These are phyloP conservation scores for Cytidiella melzeri DNA, from an alignment of 768 basidiomycete species.

Conservation along the genomic window DNA sequence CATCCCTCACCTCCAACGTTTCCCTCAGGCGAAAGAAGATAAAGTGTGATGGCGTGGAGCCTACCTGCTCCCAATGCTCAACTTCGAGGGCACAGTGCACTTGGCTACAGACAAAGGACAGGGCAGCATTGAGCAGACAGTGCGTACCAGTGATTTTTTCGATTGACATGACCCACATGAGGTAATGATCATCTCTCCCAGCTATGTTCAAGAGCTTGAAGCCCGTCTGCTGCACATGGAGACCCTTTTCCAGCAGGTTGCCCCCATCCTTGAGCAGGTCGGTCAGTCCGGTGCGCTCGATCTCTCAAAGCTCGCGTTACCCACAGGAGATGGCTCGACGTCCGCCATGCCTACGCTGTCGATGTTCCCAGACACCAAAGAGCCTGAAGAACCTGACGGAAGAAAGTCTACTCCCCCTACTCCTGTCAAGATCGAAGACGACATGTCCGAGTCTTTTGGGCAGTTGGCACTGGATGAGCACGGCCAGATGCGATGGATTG, in stretches of 20 bases:
- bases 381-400: constrained; percentile 3
- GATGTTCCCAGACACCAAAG: constrained; percentile 10
- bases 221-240: constrained; percentile 86
- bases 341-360: constrained; percentile 13
- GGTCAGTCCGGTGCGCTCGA: constrained; percentile 46
- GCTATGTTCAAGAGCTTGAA: constrained; percentile 90
- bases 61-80: constrained; percentile 77
- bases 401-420: constrained; percentile 7
- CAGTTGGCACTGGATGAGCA: constrained; percentile 86
- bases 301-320: constrained; percentile 12
- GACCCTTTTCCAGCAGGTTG: constrained; percentile 74
- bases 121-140: constrained; percentile 87
- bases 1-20: constrained; percentile 15
- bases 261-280: constrained; percentile 71
- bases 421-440: constrained; percentile 59
- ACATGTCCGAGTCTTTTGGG: constrained; percentile 80
- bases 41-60: constrained; percentile 86
- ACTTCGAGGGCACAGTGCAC: constrained; percentile 73
- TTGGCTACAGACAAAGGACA: constrained; percentile 89
- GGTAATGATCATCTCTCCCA: constrained; percentile 21
- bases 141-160: constrained; percentile 36
- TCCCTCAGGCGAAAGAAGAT: constrained; percentile 81
- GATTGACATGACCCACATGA: neutral
- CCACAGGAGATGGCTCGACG: constrained; percentile 10
- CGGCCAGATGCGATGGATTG: constrained; percentile 89